phyloP scores from a whole-genome alignment of 352 stramenopile species.

The Bremia lactucae region DNA sequence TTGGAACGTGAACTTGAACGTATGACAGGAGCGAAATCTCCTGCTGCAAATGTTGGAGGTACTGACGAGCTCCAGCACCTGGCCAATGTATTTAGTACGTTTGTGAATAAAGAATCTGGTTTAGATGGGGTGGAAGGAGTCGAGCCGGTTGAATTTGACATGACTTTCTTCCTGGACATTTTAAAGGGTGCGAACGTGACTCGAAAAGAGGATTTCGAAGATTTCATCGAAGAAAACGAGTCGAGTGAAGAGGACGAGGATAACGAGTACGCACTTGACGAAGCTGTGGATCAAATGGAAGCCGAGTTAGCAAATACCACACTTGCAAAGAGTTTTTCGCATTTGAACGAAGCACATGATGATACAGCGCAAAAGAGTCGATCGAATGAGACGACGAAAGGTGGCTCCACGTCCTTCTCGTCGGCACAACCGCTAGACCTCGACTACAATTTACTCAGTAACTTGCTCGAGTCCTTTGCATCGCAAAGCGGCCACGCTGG shows the following conservation, averaged over 20 bases:
- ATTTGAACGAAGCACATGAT: conserved; percentile 19
- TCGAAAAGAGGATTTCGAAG: conserved; percentile 1
- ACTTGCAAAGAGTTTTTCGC: conserved; percentile 45
- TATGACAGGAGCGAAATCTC: conserved; percentile 8
- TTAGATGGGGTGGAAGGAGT: conserved; percentile 54
- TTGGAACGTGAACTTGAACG: conserved; percentile 54
- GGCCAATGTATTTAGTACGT: conserved; percentile 65
- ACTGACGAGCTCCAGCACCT: conserved; percentile 61
- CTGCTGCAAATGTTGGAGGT: conserved; percentile 14
- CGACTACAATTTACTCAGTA: conserved; percentile 77
- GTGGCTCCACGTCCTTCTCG: conserved; percentile 13
- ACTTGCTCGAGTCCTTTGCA: conserved; percentile 72
- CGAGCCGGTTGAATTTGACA: conserved; percentile 52
- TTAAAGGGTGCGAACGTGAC: conserved; percentile 25
- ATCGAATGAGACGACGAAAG: conserved; percentile 3
- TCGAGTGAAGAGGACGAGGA: conserved; percentile 17
- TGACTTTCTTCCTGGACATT: conserved; percentile 57
- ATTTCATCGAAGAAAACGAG: conserved; percentile 22
- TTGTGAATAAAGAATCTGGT: conserved; percentile 48
- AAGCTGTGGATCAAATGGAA: conserved; percentile 74
- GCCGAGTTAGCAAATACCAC: conserved; percentile 42
- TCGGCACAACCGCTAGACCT: conserved; percentile 49
- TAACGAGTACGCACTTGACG: conserved; percentile 30
- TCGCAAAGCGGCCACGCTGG: conserved; percentile 63
- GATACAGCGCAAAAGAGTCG: conserved; percentile 2